Evolutionary conservation across 441 rosid genomes (phyloP), one percentile per base, ranked within the genome.

Genomic region (Erysimum cheiri): DNA sequence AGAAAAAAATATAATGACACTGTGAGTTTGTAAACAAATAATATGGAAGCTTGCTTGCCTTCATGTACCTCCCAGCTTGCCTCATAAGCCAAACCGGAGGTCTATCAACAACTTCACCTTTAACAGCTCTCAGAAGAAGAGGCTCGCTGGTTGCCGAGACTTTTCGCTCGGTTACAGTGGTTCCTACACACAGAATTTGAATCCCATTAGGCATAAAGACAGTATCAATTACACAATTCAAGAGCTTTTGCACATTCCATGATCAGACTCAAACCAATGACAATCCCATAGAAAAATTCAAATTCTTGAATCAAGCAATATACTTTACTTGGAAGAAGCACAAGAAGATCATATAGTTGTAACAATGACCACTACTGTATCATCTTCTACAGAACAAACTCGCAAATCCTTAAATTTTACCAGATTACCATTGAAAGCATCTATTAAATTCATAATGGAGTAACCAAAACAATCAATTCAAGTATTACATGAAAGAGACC

Each of bases 11-110:
- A 14, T 12, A 40, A 35, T 5, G 29, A 57, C 22, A 65, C 4
- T 29, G 8, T 12, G 65, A 64, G 46, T 46, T 48, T 15, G 60
- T 29, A 57, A 50, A 7, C 47, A 28, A 56, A 22, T 28, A 7
- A 13, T 41, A 58, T 7, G 41, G 54, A 49, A 73, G 37, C 0
- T 12, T 74, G 84, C 96, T 85, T 87, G 87, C 99, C 97, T 94
- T 94, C 99, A 92, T 94, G 82, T 92, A 92, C 83, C 99, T 90
- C 90, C 99, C 96, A 26, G 99, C 99, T 84, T 95, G 98, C 80
- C 99, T 89, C 98, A 94, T 94, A 60, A 95, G 98, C 99, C 99
- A 95, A 81, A 95, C 98, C 8, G 99, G 99, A 53, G 99, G 98
- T 73, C 99, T 86, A 69, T 92, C 97, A 69, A 95, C 93, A 81